phyloP scores from a whole-genome alignment of 1,284 basidiomycete species.

The Fomitopsis palustris region DNA sequence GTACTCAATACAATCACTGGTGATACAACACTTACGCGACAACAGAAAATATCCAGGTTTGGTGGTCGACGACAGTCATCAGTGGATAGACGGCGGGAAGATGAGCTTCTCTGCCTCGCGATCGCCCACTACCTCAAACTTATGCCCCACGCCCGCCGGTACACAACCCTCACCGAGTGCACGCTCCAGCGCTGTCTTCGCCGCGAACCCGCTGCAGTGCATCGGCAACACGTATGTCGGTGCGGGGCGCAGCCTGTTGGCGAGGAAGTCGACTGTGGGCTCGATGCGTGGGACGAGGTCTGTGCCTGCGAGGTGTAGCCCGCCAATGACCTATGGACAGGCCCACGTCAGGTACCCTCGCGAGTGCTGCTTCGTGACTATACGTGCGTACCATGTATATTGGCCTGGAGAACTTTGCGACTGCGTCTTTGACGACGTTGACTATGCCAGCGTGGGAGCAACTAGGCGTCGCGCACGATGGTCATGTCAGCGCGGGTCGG shows the following conservation, averaged over 20 bases:
- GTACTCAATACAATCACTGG: not conserved
- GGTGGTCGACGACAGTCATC: too few species aligned
- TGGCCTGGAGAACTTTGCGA: conserved; percentile 58
- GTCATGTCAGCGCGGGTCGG: conserved; percentile 76
- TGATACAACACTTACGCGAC: too few species aligned
- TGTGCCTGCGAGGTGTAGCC: conserved; percentile 72
- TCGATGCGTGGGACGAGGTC: conserved; percentile 60
- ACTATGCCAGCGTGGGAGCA: conserved; percentile 85
- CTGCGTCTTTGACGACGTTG: conserved; percentile 72
- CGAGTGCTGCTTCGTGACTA: too few species aligned
- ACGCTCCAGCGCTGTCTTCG: conserved; percentile 62
- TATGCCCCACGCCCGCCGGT: conserved; percentile 71
- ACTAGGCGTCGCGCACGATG: conserved; percentile 60
- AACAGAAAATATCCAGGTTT: too few species aligned
- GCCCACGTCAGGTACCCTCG: not conserved
- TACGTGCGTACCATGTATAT: conserved; percentile 64
- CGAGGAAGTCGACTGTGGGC: conserved; percentile 70
- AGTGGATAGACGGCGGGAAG: conserved; percentile 20
- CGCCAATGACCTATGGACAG: conserved; percentile 61
- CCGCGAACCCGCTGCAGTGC: conserved; percentile 78
- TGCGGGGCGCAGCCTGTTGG: conserved; percentile 51
- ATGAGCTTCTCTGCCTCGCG: conserved; percentile 36
- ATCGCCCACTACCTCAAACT: conserved; percentile 49
- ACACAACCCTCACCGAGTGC: conserved; percentile 73
- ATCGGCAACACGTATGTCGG: conserved; percentile 76